Base-by-base conservation (phyloP, 345 rosid species). In the Dimocarpus longan region DNA sequence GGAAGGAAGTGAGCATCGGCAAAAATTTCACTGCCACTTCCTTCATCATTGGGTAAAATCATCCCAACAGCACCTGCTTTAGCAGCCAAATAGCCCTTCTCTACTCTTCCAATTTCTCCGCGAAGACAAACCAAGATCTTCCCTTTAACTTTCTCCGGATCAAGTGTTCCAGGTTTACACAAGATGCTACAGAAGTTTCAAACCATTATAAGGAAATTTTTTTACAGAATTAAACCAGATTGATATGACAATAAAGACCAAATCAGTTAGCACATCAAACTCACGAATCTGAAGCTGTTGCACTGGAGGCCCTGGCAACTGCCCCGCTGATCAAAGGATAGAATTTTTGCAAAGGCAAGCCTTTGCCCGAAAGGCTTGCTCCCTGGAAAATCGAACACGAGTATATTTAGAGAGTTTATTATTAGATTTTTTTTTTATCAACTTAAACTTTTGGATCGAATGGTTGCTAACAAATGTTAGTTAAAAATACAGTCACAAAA, bases 41-140 rank as follows among this genome's bases (percentile, higher is more conserved):
- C 6, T 68, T 74, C 39, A 68, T 82, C 83, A 57, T 91, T 90
- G 2, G 78, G 84, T 26, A 89, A 77, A 68, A 90, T 83, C 91
- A 90, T 86, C 62, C 92, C 92, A 1, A 77, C 87, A 0, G 90
- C 96, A 0, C 93, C 91, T 0, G 87, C 89, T 11, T 62, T 71
- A 10, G 76, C 54, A 68, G 86, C 91, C 16, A 69, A 68, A 1
- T 32, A n/a, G 3, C 91, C 90, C 37, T 84, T 80, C 4, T 85
- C 83, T 15, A 68, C 70, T 78, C 87, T 82, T 16, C 39, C 75
- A 18, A 16, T 82, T 1, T 21, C 75, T 10, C 86, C 86, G 6
- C 83, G 80, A 22, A 87, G 59, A 74, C 93, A 90, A 8, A 87
- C 75, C 80, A 92, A 28, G 66, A 92, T 89, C 87, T 91, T 95